Base-by-base conservation (phyloP, 805 yeast genomes). In the Priceomyces fermenticarens region DNA sequence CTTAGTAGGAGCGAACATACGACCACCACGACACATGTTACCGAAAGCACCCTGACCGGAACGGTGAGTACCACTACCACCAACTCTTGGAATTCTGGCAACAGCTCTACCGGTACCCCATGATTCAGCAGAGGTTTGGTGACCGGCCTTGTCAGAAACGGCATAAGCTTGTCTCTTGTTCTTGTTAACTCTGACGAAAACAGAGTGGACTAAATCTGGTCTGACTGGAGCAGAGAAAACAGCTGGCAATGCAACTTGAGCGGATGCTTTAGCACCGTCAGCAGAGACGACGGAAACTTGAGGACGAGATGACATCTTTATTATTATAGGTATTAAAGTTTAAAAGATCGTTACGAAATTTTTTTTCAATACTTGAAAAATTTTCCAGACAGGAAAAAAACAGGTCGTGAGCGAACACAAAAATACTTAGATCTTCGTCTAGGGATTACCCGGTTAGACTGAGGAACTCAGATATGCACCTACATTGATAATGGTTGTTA, bases 91-190 rank as follows among this genome's bases (percentile, higher is more conserved):
- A 75, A 93, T 91, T 84, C 99, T 91, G 80, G 99, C 98, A 70
- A 93, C 97, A 78, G 99, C 99, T 83, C 99, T 90, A 83, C 99
- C 99, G 65, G 99, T 93, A 89, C 99, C 99, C 99, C 99, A 93
- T 55, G 99, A 93, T 80, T 89, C 97, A 73, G 99, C 99, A 54
- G 98, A 91, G 77, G 97, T 90, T 81, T 93, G 98, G 85, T 88
- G 96, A 81, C 99, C 99, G 69, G 99, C 99, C 80, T 89, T 87
- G 73, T 83, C 89, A 63, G 98, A 85, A 63, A 93, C 99, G 72
- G 99, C 97, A 85, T 93, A 93, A 76, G 99, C 97, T 81, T 93
- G 99, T 80, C 99, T 89, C 89, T 91, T 91, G 96, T 93, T 93
- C 93, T 93, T 93, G 95, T 90, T 90, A 64, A 93, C 88, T 72